phyloP scores from a whole-genome alignment of 1,284 basidiomycete genomes.

The Rugosomyces carneus region DNA sequence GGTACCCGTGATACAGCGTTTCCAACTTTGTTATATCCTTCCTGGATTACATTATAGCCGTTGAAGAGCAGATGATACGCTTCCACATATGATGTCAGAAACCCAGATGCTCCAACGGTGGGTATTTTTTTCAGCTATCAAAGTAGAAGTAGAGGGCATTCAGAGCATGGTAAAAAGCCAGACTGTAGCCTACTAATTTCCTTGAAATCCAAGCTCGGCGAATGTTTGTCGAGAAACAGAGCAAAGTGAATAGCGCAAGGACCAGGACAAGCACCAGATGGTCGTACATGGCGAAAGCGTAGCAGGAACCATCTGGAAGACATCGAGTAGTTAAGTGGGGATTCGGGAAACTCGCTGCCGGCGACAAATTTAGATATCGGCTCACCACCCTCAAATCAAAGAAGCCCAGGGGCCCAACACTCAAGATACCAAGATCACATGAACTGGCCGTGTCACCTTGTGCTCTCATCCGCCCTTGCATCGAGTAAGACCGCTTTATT shows the following conservation, averaged over 20 bases:
- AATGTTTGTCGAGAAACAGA: neutral
- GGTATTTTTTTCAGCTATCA: neutral
- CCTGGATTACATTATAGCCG: conserved; percentile 21
- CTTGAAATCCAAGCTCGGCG: neutral
- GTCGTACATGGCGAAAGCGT: neutral
- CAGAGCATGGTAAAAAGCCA: neutral
- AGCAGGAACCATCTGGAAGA: neutral
- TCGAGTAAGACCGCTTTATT: no score
- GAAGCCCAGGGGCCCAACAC: neutral
- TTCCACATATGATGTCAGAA: conserved; percentile 21
- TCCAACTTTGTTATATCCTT: conserved; percentile 22
- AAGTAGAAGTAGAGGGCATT: neutral
- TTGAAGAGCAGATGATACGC: conserved; percentile 20
- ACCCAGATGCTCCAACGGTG: neutral
- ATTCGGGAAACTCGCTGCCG: neutral
- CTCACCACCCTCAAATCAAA: no score
- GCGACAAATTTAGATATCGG: neutral
- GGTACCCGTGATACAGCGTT: neutral
- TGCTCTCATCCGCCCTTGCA: no score
- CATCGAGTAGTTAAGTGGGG: neutral
- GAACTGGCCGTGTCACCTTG: no score
- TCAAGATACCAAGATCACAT: no score
- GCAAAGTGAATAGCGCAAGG: neutral
- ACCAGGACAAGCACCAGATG: neutral
- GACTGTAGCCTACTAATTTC: neutral